Evolutionary conservation across 139 green algal species (phyloP), one percentile per base, ranked within the genome.

Genomic region (Tetradesmus lagerheimii): DNA sequence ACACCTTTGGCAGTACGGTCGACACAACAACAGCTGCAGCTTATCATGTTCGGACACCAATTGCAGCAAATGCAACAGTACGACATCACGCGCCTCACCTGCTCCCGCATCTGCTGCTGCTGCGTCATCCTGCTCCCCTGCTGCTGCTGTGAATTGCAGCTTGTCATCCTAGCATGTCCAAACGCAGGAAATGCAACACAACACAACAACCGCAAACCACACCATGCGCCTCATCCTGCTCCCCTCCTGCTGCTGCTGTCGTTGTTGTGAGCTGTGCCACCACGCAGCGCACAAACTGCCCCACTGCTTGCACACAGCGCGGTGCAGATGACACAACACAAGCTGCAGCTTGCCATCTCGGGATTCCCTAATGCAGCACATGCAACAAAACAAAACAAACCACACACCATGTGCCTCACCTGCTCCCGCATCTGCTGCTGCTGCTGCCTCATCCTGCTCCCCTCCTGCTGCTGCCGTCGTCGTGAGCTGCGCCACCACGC

Each of bases 221-320:
- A n/a, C n/a, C 31, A 41, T 53, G 25, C 0, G 41, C 80, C 35
- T 80, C 84, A 84, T 41, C 86, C 27, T 50, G 57, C 41, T 53
- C 50, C 12, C 15, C 82, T 37, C 18, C 50, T 8, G 23, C 82
- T 35, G 53, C 82, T 91, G 43, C 86, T 43, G 76, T 14, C n/a
- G n/a, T n/a, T n/a, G n/a, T n/a, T 43, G 85, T 8, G 39, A 83
- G 35, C 87, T 75, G 31, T 57, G 66, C 41, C 45, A 67, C 39
- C 9, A 75, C 88, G 89, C 94, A 96, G 15, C 93, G 90, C 39
- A 99, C 95, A 41, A 96, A 95, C 94, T 99, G 97, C 0, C 97
- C 97, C 16, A 97, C 91, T 12, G 86, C n/a, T n/a, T n/a, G n/a
- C n/a, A n/a, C n/a, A n/a, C n/a, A n/a, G n/a, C n/a, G n/a, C n/a